Evolutionary conservation across 805 yeast genomes (phyloP).

Genomic region (Cyberlindnera petersonii): DNA sequence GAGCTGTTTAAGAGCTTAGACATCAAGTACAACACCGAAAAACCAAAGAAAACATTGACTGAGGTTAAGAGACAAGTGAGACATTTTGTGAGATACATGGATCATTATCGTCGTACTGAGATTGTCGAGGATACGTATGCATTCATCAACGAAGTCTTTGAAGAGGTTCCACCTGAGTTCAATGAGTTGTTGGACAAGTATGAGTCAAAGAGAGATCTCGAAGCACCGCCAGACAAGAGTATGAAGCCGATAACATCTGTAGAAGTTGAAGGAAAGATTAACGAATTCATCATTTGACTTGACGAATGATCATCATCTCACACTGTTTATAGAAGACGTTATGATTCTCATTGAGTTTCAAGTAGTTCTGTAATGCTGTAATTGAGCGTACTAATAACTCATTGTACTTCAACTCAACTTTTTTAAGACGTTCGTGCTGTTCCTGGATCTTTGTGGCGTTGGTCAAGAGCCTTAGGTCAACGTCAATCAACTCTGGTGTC

Average conservation of each 20-base stretch:
- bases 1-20: neutral
- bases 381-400: conserved; percentile 22
- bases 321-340: conserved; percentile 7
- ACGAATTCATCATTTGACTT: conserved; percentile 13
- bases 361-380: conserved; percentile 22
- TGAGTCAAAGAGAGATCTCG: neutral
- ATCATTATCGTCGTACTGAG: neutral
- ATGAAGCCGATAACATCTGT: neutral
- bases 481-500: neutral
- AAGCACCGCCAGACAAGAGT: neutral
- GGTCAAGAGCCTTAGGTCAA: neutral
- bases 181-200: neutral
- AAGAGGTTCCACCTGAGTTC: neutral
- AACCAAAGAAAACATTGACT: neutral
- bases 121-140: neutral
- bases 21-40: neutral
- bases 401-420: conserved; percentile 22
- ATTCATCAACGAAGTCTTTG: neutral
- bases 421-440: conserved; percentile 7
- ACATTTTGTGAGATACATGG: neutral
- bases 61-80: neutral
- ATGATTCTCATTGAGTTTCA: conserved; percentile 21
- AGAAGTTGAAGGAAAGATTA: conserved; percentile 13
- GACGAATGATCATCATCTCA: too few species aligned
- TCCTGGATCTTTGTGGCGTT: neutral